Evolutionary conservation across 73 alveolate genomes (phyloP).

Genomic region (Tetrahymena borealis): DNA sequence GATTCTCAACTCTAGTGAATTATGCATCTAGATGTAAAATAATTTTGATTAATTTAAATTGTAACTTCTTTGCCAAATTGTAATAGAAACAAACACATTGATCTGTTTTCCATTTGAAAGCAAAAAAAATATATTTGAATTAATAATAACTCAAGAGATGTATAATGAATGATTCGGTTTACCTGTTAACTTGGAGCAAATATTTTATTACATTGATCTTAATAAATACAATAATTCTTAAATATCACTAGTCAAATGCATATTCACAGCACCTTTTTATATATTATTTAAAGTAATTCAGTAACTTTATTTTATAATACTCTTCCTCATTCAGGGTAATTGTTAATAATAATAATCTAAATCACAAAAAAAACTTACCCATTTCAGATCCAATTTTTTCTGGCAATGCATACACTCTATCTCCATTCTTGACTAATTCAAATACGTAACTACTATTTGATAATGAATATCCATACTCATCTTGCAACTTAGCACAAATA

Average conservation of each 20-base stretch:
- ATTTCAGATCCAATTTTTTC: constrained; percentile 53
- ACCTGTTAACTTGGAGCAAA: constrained; percentile 68
- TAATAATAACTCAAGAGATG: neutral
- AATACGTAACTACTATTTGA: constrained; percentile 64
- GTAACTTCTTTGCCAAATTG: no score
- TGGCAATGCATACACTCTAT: constrained; percentile 71
- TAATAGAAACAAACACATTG: no score
- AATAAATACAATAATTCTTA: constrained; percentile 67
- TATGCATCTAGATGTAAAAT: constrained; percentile 23
- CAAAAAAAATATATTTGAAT: neutral
- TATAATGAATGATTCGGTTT: constrained; percentile 6
- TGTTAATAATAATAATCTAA: neutral
- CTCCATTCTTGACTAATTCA: constrained; percentile 69
- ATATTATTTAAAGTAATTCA: neutral
- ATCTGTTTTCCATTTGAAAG: neutral
- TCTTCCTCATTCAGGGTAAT: neutral
- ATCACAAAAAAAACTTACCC: neutral
- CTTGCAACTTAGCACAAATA: constrained; percentile 74
- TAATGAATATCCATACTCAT: constrained; percentile 78
- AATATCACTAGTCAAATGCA: constrained; percentile 63
- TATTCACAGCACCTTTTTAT: constrained; percentile 13
- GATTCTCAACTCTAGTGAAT: constrained; percentile 7
- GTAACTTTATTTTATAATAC: neutral
- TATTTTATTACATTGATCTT: constrained; percentile 51
- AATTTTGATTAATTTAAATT: neutral